Percentiles rank a stretch among this genome's conserved stretches.
Conservation (phyloP, 805 yeast species). For the Candida taoyuanica region DNA sequence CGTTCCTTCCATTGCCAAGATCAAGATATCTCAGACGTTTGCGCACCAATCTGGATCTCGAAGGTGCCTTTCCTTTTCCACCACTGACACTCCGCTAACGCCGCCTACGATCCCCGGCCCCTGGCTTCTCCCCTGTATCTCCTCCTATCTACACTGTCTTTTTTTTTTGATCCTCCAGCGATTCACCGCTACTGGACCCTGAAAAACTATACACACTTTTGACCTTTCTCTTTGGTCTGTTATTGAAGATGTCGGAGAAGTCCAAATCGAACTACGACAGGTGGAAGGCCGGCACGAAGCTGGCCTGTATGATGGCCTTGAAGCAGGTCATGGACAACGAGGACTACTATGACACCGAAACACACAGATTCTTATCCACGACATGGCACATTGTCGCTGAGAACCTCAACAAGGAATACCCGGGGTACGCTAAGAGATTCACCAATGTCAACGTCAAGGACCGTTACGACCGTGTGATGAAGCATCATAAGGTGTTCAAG, state of each 20-base stretch:
- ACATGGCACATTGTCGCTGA: conserved; percentile 28
- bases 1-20: too few species aligned
- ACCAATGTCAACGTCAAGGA: conserved; percentile 28
- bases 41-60: too few species aligned
- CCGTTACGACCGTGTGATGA: conserved; percentile 25
- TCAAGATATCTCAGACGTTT: too few species aligned
- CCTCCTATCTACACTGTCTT: too few species aligned
- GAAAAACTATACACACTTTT: neutral
- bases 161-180: too few species aligned
- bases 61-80: too few species aligned
- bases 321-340: conserved; percentile 16
- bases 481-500: conserved; percentile 23
- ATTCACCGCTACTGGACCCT: too few species aligned
- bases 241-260: neutral
- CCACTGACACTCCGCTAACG: too few species aligned
- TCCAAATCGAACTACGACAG: conserved; percentile 24
- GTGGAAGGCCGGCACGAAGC: conserved; percentile 27
- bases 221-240: too few species aligned
- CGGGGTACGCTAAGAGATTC: conserved; percentile 23
- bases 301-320: conserved; percentile 27
- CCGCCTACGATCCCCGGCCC: too few species aligned
- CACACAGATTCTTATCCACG: conserved; percentile 15
- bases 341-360: conserved; percentile 17
- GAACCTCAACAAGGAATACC: conserved; percentile 24
- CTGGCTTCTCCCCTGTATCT: too few species aligned